A percentile compares a stretch with the other conserved stretches of the same genome.
These are phyloP conservation scores for Trichoderma atrobrunneum DNA, from an alignment of 2,329 filamentous ascomycete genomes.

Conservation along the genomic window DNA sequence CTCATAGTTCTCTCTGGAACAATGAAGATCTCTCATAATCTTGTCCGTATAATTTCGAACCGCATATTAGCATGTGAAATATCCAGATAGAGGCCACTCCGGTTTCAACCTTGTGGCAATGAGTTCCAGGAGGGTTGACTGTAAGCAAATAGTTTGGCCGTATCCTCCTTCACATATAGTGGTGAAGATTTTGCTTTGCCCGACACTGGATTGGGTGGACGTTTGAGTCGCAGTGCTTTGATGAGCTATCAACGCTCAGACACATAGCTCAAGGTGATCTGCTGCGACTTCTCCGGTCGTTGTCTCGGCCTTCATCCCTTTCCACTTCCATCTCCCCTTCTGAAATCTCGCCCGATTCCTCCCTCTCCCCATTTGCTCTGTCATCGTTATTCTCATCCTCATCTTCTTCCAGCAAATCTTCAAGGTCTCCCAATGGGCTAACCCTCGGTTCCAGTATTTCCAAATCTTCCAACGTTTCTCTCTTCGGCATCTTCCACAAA, in stretches of 20 bases:
- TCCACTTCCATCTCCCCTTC: slow-evolving; percentile 43
- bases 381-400: slow-evolving; percentile 35
- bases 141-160: background rate
- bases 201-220: background rate
- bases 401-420: slow-evolving; percentile 63
- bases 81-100: background rate
- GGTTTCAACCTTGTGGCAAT: background rate
- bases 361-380: slow-evolving; percentile 28
- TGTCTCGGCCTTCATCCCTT: slow-evolving; percentile 29
- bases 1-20: background rate
- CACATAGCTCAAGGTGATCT: slow-evolving; percentile 30
- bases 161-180: background rate
- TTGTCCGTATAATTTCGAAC: background rate
- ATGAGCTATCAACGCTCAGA: background rate
- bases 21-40: background rate
- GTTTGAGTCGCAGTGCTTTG: background rate
- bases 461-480: slow-evolving; percentile 81
- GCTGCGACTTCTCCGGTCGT: slow-evolving; percentile 27
- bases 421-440: slow-evolving; percentile 78
- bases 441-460: slow-evolving; percentile 82
- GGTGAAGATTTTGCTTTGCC: background rate
- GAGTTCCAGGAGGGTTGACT: background rate
- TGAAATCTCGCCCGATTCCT: slow-evolving; percentile 42
- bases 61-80: background rate
- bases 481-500: slow-evolving; percentile 83